Evolutionary conservation across 306 rosid species (phyloP), one percentile per base, ranked within the genome.

Genomic region (Quercus glauca): DNA sequence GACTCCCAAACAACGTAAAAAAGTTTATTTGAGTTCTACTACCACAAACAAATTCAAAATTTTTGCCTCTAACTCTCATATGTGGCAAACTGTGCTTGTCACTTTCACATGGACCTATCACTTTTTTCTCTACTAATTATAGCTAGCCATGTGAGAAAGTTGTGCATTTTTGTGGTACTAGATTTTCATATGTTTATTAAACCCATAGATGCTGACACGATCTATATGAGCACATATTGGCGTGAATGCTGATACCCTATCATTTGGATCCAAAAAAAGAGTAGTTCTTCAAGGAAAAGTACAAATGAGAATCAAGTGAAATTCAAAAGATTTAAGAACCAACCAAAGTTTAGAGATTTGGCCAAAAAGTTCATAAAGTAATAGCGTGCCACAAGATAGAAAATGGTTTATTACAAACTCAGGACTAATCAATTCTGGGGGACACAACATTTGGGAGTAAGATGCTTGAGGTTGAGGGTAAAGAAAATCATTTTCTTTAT

Each of bases 41-140:
- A 5, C 35, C 35, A 33, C 35, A 33, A 5, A 33, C 35, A 33
- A 33, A 33, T 33, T 33, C 35, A 33, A 1, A 33, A 33, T 33
- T 33, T 33, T 33, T 33, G 35, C 35, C 35, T 33, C 1, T 31
- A 31, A 31, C 35, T 37, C 43, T 37, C 0, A 7, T 7, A 7
- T 37, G 45, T 3, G 11, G 45, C 45, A 37, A 37, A 37, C 2
- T 37, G 11, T 37, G 0, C 10, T 0, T 37, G 11, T 37, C 45
- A 37, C 0, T 7, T 0, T 37, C 1, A 7, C 3, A 37, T 37
- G 0, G 2, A 37, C 0, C 0, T 37, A 37, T 37, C 3, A 0
- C 3, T 7, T 37, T 37, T 37, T 2, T 41, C 11, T 57, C 1
- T 0, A 8, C 23, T 41, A 41, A 41, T 41, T 12, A 41, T 0